Conservation (phyloP, 2,329 filamentous ascomycete genomes). For the Colletotrichum orchidophilum region DNA sequence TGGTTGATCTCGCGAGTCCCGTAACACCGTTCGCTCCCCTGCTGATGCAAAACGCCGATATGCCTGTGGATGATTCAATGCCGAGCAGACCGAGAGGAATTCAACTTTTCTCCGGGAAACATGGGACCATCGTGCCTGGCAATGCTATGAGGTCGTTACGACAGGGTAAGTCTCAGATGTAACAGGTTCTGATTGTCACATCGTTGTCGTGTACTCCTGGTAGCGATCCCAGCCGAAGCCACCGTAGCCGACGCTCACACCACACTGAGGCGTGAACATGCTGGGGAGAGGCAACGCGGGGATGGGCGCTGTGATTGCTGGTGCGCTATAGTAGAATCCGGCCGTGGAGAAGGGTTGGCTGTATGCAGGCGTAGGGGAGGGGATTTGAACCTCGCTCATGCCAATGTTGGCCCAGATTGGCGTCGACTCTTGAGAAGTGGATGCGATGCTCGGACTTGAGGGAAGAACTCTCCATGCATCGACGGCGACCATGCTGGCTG, state of each 20-base stretch:
- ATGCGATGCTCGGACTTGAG: slow-evolving; percentile 84
- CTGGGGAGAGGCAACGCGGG: slow-evolving; percentile 84
- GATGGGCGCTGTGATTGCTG: slow-evolving; percentile 77
- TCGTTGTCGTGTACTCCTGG: slow-evolving; percentile 85
- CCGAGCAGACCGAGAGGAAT: slow-evolving; percentile 36
- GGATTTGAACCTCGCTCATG: slow-evolving; percentile 77
- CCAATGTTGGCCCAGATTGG: slow-evolving; percentile 83
- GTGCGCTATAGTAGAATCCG: slow-evolving; percentile 81
- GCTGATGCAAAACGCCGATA: slow-evolving; percentile 55
- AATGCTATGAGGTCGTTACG: slow-evolving; percentile 57
- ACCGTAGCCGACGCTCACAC: slow-evolving; percentile 78
- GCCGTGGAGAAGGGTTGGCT: slow-evolving; percentile 81
- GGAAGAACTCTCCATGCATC: slow-evolving; percentile 92
- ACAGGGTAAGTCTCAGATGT: slow-evolving; percentile 57
- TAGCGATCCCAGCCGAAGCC: slow-evolving; percentile 89
- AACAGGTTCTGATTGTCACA: slow-evolving; percentile 75
- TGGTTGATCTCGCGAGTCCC: slow-evolving; percentile 49
- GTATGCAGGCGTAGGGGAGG: slow-evolving; percentile 83
- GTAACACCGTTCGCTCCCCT: slow-evolving; percentile 50
- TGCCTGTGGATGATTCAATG: slow-evolving; percentile 46
- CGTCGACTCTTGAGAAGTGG: slow-evolving; percentile 74
- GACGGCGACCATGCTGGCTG: slow-evolving; percentile 73
- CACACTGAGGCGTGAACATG: slow-evolving; percentile 86
- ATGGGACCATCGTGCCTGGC: slow-evolving; percentile 41
- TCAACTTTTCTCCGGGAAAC: slow-evolving; percentile 44